Conservation (phyloP, 306 rosid genomes). For the Glycyrrhiza uralensis region DNA sequence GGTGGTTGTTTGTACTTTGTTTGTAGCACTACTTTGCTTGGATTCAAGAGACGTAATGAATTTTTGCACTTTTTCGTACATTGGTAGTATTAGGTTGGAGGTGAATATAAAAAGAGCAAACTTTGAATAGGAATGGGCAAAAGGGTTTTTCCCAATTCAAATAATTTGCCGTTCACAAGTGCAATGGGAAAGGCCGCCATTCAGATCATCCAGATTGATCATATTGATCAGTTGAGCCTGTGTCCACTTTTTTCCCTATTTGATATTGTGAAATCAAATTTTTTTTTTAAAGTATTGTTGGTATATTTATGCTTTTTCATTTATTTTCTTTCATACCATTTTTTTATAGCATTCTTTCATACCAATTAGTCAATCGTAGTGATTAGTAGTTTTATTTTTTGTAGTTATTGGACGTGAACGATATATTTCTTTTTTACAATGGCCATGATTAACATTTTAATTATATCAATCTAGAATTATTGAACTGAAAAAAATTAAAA, state of each 20-base stretch:
- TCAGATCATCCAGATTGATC: not conserved
- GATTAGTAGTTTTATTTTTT: too few species aligned
- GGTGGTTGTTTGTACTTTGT: not conserved
- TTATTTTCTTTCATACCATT: too few species aligned
- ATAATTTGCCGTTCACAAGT: not conserved
- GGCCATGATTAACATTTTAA: too few species aligned
- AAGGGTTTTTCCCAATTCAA: not conserved
- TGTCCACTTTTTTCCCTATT: not conserved
- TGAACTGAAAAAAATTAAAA: too few species aligned
- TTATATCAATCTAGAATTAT: too few species aligned
- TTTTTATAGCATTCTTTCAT: too few species aligned
- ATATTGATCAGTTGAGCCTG: not conserved
- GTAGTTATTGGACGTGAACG: too few species aligned
- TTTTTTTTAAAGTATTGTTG: not conserved
- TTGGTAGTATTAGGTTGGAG: not conserved
- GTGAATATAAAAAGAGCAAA: not conserved
- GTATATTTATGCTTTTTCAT: too few species aligned
- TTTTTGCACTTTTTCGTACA: not conserved
- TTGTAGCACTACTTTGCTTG: conserved; percentile 2
- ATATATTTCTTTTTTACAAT: too few species aligned
- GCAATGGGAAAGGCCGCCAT: not conserved
- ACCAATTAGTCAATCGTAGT: too few species aligned
- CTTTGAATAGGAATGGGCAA: conserved; percentile 10
- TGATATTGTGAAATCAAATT: not conserved
- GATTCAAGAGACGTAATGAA: conserved; percentile 1